phyloP scores from a whole-genome alignment of 2,329 filamentous ascomycete species.

The Fonsecaea pedrosoi region DNA sequence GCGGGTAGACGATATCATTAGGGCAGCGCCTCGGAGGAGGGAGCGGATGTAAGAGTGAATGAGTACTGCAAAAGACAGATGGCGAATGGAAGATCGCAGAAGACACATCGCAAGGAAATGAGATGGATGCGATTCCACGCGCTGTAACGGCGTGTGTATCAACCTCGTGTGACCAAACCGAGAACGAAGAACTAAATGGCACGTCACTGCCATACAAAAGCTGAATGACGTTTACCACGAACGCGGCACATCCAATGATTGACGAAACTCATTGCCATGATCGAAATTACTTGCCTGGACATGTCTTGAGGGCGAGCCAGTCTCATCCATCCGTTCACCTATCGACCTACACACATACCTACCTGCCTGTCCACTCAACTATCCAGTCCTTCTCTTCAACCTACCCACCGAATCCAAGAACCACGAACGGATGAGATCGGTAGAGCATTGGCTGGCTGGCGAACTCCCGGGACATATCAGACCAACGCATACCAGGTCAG shows the following conservation, averaged over 20 bases:
- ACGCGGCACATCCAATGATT: no score
- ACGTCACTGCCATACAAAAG: neutral
- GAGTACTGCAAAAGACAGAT: neutral
- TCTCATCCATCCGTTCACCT: neutral
- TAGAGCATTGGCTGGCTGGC: no score
- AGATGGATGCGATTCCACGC: neutral
- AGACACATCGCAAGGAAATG: neutral
- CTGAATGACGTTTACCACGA: no score
- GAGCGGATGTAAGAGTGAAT: constrained; percentile 69
- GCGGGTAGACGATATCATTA: constrained; percentile 97
- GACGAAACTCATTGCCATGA: no score
- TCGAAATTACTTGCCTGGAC: no score
- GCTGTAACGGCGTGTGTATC: neutral
- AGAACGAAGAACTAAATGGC: neutral
- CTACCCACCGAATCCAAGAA: no score
- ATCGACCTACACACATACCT: neutral
- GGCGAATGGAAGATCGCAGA: neutral
- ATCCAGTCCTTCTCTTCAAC: neutral
- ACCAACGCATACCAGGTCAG: no score
- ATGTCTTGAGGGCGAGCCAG: no score
- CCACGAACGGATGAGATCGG: no score
- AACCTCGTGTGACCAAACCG: neutral
- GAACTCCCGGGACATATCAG: no score
- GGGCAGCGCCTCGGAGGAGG: constrained; percentile 82
- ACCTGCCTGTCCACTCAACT: neutral